Percentiles rank a stretch among this genome's conserved stretches.
Evolutionary conservation across 805 yeast species (phyloP).

Genomic region (Kodamaea jinghongensis): DNA sequence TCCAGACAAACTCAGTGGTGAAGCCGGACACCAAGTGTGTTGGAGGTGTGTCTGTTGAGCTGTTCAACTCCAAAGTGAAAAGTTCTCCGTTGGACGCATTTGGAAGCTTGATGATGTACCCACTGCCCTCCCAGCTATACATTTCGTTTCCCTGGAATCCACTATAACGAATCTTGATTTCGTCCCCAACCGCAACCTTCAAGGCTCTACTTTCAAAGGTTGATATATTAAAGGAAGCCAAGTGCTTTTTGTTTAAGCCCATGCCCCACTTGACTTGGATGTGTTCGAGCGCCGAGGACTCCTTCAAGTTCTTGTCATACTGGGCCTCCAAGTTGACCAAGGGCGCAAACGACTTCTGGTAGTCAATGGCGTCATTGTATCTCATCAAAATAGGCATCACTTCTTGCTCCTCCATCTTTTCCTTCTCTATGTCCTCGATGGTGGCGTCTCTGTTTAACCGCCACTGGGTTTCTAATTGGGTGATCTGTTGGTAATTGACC

Average conservation of each 20-base stretch:
- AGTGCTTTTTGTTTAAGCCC: constrained; percentile 60
- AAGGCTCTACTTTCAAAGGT: constrained; percentile 63
- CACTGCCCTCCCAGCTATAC: constrained; percentile 61
- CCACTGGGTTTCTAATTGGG: constrained; percentile 80
- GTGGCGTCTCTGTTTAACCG: constrained; percentile 68
- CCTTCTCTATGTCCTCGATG: constrained; percentile 58
- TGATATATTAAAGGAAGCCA: constrained; percentile 68
- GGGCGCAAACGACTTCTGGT: constrained; percentile 83
- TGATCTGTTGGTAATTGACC: constrained; percentile 63
- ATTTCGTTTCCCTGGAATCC: constrained; percentile 51
- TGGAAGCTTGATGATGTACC: constrained; percentile 72
- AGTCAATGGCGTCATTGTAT: constrained; percentile 79
- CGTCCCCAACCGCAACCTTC: constrained; percentile 83
- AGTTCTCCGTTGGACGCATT: constrained; percentile 56
- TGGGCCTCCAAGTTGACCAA: constrained; percentile 79
- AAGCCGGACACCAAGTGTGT: constrained; percentile 61
- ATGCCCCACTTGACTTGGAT: constrained; percentile 72
- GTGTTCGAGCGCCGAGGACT: constrained; percentile 72
- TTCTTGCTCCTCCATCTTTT: constrained; percentile 51
- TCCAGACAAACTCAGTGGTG: constrained; percentile 88
- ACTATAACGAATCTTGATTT: constrained; percentile 61
- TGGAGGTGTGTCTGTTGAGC: constrained; percentile 39
- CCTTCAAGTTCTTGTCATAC: constrained; percentile 69
- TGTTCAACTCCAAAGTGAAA: constrained; percentile 65
- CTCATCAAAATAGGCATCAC: constrained; percentile 71